Evolutionary conservation across 2,329 filamentous ascomycete genomes (phyloP), one percentile per base, ranked within the genome.

Genomic region (Achaetomium macrosporum): DNA sequence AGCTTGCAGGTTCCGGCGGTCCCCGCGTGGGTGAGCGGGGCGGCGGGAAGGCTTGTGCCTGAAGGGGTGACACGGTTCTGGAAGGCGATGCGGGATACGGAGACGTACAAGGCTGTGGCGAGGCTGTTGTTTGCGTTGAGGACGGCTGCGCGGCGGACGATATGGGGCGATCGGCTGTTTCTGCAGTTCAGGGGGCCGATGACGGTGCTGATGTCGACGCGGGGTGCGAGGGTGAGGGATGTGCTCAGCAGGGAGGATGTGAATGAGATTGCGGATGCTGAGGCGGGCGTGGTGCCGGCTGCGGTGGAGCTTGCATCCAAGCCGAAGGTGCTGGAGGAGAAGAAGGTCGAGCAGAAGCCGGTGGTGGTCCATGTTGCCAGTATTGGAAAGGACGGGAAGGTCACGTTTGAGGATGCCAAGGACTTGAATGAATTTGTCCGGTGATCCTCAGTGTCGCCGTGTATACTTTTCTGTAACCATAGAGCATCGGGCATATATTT

Each of bases 131-230:
- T 87, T 69, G 80, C 73, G 36, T 60, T 95, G 17, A 82, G 90
- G 55, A 96, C 90, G 0, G 84, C 85, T 72, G 76, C 85, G 40
- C 80, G 91, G 55, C 81, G 88, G 64, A 88, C 88, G 1, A 87
- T 99, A 52, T 97, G 90, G 89, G 93, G 93, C 19, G 93, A 99
- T 67, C 75, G 92, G 71, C 76, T 97, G 25, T 97, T 97, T 70
- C 74, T 99, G 31, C 87, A 88, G 65, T 96, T 99, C 67, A 81
- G 85, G 52, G 93, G 93, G 0, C 93, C 93, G 2, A 82, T 81
- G 6, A 96, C 88, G 2, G 81, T 99, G 45, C 77, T 97, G 41
- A 75, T 99, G 63, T 95, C 95, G 58, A 95, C 90, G 48, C 83
- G 92, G n/a, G 90, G 85, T 13, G 82, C 88, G 19, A 79, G 87